phyloP scores from a whole-genome alignment of 2,329 filamentous ascomycete genomes.

The Endothia cerciana region DNA sequence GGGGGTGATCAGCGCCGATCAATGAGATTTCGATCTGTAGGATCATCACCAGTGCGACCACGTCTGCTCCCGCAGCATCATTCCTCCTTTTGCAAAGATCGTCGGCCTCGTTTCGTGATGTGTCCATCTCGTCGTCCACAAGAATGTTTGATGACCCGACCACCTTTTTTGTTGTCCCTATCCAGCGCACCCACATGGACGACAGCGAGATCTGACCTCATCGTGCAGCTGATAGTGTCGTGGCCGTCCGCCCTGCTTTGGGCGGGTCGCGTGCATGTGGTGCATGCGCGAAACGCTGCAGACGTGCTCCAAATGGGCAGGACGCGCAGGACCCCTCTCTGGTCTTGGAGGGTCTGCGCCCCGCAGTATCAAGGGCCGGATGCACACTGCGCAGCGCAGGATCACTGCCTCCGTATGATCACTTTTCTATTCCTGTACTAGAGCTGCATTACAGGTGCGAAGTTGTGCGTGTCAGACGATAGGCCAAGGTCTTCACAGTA shows the following conservation, averaged over 20 bases:
- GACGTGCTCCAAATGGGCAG: neutral
- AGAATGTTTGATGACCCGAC: neutral
- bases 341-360: neutral
- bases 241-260: neutral
- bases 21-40: constrained; percentile 1
- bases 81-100: constrained; percentile 1
- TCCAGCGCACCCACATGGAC: neutral
- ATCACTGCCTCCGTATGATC: neutral
- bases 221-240: constrained; percentile 17
- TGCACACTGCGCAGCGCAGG: neutral
- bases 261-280: neutral
- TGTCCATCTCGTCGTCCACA: neutral
- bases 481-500: no score
- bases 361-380: neutral
- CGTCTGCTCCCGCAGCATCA: neutral
- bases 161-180: no score
- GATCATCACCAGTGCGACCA: constrained; percentile 1
- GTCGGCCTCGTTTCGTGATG: constrained; percentile 11
- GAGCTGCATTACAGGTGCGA: neutral
- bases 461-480: constrained; percentile 1
- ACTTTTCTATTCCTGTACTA: neutral
- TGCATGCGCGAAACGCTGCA: constrained; percentile 3
- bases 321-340: neutral
- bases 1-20: constrained; percentile 9
- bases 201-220: constrained; percentile 16